phyloP scores from a whole-genome alignment of 1,139 yeast species.

The Meyerozyma sp. region DNA sequence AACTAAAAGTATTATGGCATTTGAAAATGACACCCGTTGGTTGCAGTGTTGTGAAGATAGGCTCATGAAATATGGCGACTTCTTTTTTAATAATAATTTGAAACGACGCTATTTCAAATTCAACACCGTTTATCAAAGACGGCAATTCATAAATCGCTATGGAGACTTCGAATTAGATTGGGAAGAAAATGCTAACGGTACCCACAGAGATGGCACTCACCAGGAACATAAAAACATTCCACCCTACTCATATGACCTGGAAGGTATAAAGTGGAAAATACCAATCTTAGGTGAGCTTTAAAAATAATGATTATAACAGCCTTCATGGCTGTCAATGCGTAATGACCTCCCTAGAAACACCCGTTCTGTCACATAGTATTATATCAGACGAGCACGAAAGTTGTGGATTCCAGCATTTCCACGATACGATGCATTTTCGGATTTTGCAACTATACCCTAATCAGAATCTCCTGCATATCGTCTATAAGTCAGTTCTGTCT shows the following conservation, averaged over 20 bases:
- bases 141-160: slow-evolving; percentile 42
- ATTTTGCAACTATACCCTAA: no score
- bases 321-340: not conserved
- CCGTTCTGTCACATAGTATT: no score
- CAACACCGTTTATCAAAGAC: slow-evolving; percentile 41
- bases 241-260: slow-evolving; percentile 29
- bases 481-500: no score
- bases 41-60: slow-evolving; percentile 10
- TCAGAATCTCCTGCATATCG: no score
- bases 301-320: not conserved
- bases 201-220: slow-evolving; percentile 4
- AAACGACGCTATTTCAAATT: slow-evolving; percentile 41
- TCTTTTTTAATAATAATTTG: slow-evolving; percentile 31
- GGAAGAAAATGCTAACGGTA: slow-evolving; percentile 14
- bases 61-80: slow-evolving; percentile 23
- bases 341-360: no score
- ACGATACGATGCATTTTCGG: no score
- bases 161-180: slow-evolving; percentile 38
- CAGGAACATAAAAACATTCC: slow-evolving; percentile 5
- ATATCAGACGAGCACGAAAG: no score
- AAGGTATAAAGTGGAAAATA: slow-evolving; percentile 50
- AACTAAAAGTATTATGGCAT: slow-evolving; percentile 2
- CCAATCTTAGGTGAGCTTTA: slow-evolving; percentile 41
- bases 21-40: slow-evolving; percentile 6
- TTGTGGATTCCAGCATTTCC: no score